These are phyloP conservation scores for Phlyctochytrium planicorne DNA, from an alignment of 192 early-diverging fungal genomes.

Conservation along the genomic window DNA sequence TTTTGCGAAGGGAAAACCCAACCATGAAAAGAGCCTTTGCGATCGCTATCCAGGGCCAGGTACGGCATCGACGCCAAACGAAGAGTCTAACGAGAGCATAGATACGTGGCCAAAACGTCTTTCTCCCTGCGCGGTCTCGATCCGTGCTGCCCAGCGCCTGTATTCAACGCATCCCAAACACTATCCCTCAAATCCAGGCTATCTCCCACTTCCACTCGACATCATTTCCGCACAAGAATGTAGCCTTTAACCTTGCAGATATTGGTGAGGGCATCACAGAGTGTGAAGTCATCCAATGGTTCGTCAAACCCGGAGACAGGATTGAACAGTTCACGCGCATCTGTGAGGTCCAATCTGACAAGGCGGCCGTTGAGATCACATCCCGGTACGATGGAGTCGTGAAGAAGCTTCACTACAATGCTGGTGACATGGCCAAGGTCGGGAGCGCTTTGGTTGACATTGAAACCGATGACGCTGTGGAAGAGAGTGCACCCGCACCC, in stretches of 20 bases:
- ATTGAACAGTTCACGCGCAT: constrained; percentile 92
- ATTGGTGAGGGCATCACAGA: constrained; percentile 99
- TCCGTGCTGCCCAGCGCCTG: no score
- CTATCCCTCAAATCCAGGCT: background rate
- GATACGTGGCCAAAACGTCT: no score
- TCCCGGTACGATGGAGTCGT: constrained; percentile 89
- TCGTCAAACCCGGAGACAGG: constrained; percentile 86
- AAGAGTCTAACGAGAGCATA: no score
- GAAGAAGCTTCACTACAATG: constrained; percentile 74
- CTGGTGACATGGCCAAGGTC: constrained; percentile 89
- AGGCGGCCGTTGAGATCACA: constrained; percentile 98
- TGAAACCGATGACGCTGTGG: constrained; percentile 44
- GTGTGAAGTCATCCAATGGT: constrained; percentile 98
- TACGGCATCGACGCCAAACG: no score
- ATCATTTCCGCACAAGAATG: background rate
- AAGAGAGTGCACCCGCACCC: constrained; percentile 15
- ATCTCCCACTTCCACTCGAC: constrained; percentile 17
- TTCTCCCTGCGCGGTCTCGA: no score
- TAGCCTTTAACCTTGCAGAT: constrained; percentile 89
- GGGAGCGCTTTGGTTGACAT: constrained; percentile 89
- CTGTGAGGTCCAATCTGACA: constrained; percentile 97
- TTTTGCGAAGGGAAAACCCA: no score
- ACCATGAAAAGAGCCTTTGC: no score
- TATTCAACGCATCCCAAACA: no score
- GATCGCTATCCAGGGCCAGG: no score